phyloP scores from a whole-genome alignment of 2,329 filamentous ascomycete genomes.

The Ceratocystiopsis sp. region DNA sequence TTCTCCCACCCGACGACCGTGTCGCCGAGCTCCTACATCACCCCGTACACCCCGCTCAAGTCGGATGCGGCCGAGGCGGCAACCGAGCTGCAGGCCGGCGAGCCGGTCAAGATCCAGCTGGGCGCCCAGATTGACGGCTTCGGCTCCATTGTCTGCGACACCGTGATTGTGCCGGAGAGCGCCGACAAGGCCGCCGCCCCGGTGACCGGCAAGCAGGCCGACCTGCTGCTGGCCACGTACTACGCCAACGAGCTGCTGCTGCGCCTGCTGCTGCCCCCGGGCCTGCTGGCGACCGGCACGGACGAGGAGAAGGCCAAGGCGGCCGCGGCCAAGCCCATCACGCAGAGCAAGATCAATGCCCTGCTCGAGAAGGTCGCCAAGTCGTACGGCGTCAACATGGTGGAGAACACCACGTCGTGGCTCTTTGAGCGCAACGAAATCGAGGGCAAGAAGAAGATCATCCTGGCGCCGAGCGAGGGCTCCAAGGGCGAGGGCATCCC shows the following conservation, averaged over 20 bases:
- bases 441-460: conserved; percentile 94
- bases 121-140: conserved; percentile 95
- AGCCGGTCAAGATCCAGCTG: conserved; percentile 95
- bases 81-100: conserved; percentile 62
- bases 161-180: conserved; percentile 53
- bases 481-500: conserved; percentile 81
- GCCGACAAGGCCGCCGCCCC: conserved; percentile 34
- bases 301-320: conserved; percentile 96
- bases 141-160: conserved; percentile 90
- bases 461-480: conserved; percentile 70
- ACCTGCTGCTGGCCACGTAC: conserved; percentile 78
- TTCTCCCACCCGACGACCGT: conserved; percentile 90
- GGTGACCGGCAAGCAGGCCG: conserved; percentile 62
- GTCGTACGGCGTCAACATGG: conserved; percentile 76
- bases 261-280: conserved; percentile 80
- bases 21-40: conserved; percentile 86
- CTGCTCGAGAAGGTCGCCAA: conserved; percentile 85
- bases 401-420: conserved; percentile 98
- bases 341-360: conserved; percentile 71
- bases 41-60: conserved; percentile 84
- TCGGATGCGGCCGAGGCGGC: conserved; percentile 75
- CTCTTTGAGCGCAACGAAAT: conserved; percentile 94
- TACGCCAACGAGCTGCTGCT: conserved; percentile 93
- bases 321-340: conserved; percentile 61
- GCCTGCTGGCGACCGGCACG: conserved; percentile 61